Percentiles rank a stretch among this genome's conserved stretches.
Conservation (phyloP, 495 filamentous ascomycete species). For the Pseudevernia furfuracea region DNA sequence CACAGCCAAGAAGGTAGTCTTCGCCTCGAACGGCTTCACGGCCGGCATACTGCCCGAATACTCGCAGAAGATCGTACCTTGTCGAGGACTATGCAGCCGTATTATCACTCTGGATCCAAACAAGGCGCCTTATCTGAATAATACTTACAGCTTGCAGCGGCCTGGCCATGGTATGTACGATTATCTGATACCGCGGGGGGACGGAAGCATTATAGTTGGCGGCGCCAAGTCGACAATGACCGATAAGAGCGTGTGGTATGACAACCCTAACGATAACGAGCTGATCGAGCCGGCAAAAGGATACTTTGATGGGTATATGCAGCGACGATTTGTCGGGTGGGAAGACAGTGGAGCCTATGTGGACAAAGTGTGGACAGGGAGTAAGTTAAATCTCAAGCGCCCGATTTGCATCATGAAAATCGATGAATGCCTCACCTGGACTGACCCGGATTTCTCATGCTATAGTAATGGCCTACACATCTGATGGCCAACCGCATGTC, state of each 20-base stretch:
- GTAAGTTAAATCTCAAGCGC: neutral
- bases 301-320: neutral
- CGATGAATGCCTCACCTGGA: too few species aligned
- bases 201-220: neutral
- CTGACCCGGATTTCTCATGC: neutral
- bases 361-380: neutral
- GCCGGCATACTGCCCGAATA: neutral
- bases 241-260: neutral
- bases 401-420: too few species aligned
- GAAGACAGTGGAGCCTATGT: conserved; percentile 5
- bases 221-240: neutral
- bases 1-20: neutral
- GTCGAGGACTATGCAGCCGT: neutral
- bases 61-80: neutral
- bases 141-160: neutral
- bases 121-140: conserved; percentile 2
- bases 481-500: neutral
- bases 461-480: conserved; percentile 3
- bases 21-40: neutral
- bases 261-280: neutral
- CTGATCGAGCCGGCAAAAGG: neutral
- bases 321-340: neutral
- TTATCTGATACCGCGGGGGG: neutral
- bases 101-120: neutral
- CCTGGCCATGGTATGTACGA: neutral